Percentiles rank a stretch among this genome's conserved stretches.
phyloP scores from a whole-genome alignment of 2,329 filamentous ascomycete species.

The Sordariomycetes sp. region DNA sequence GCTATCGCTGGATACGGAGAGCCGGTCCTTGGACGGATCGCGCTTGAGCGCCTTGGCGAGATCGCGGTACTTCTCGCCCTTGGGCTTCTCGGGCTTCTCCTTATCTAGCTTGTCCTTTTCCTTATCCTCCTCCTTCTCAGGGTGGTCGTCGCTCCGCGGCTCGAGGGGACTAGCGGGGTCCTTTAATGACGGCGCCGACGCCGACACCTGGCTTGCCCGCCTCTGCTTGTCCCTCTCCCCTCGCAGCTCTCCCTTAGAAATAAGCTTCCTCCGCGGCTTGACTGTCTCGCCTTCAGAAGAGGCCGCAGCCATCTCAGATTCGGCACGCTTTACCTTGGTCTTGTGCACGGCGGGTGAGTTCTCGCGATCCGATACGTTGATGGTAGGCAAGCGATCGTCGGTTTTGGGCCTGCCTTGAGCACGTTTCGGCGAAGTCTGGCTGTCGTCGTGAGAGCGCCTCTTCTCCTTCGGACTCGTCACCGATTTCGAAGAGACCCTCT shows the following conservation, averaged over 20 bases:
- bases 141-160: slow-evolving; percentile 26
- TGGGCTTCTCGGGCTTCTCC: slow-evolving; percentile 6
- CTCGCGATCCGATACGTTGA: slow-evolving; percentile 38
- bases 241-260: slow-evolving; percentile 49
- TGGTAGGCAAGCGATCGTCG: slow-evolving; percentile 34
- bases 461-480: slow-evolving; percentile 34
- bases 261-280: slow-evolving; percentile 49
- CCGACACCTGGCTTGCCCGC: slow-evolving; percentile 41
- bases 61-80: slow-evolving; percentile 44
- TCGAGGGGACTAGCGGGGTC: slow-evolving; percentile 41
- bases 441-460: slow-evolving; percentile 31
- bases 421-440: slow-evolving; percentile 32
- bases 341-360: slow-evolving; percentile 34
- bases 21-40: slow-evolving; percentile 44
- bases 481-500: slow-evolving; percentile 17
- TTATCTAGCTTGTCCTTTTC: neutral
- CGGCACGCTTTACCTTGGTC: slow-evolving; percentile 35
- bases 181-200: slow-evolving; percentile 34
- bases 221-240: slow-evolving; percentile 45
- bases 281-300: slow-evolving; percentile 43
- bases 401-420: slow-evolving; percentile 40
- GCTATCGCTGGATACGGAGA: slow-evolving; percentile 34
- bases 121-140: slow-evolving; percentile 22
- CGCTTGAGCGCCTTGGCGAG: slow-evolving; percentile 47
- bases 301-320: slow-evolving; percentile 36